A percentile compares a stretch with the other conserved stretches of the same genome.
phyloP scores from a whole-genome alignment of 164 flowering plant genomes.

The Piper betle region DNA sequence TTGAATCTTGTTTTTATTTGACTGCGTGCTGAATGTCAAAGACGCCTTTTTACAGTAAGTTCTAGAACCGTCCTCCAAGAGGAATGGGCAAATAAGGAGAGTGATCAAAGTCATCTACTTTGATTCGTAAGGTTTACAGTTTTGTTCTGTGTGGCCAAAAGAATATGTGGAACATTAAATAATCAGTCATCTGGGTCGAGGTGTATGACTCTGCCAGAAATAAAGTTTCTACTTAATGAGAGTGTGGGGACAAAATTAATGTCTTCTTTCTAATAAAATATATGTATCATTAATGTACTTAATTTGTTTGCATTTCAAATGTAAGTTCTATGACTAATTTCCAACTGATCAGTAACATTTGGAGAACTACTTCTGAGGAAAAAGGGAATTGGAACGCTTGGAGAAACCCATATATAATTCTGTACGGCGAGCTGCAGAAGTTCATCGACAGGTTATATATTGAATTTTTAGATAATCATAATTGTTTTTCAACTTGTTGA shows the following conservation, averaged over 20 bases:
- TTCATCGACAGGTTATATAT: slow-evolving; percentile 83
- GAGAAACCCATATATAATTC: slow-evolving; percentile 79
- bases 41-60: not conserved
- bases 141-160: no score
- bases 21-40: not conserved
- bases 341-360: slow-evolving; percentile 45
- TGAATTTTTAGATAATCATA: not conserved
- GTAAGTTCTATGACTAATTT: not conserved
- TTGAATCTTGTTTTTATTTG: not conserved
- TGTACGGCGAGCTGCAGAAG: slow-evolving; percentile 95
- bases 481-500: not conserved
- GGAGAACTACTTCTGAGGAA: slow-evolving; percentile 97
- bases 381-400: slow-evolving; percentile 88
- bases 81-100: not conserved
- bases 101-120: not conserved
- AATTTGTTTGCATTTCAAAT: no score
- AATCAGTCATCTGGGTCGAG: no score
- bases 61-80: not conserved
- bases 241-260: no score
- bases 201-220: no score
- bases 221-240: no score
- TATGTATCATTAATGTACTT: no score
- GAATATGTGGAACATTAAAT: no score
- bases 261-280: no score
- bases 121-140: not conserved